phyloP scores from a whole-genome alignment of 805 yeast species.

The Middelhovenomyces tepae region DNA sequence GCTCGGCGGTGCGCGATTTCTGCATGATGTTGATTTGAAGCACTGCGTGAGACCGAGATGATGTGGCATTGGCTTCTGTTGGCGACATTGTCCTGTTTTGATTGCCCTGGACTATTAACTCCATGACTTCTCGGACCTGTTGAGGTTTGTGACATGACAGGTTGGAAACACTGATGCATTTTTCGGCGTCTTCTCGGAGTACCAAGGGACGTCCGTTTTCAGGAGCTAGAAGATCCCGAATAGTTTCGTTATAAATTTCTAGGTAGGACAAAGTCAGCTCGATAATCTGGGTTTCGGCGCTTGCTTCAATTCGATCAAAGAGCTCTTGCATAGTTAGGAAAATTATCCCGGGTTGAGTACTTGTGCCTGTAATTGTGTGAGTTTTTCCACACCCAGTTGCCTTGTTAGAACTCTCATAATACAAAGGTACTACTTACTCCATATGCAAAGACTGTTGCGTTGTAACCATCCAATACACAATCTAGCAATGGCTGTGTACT shows the following conservation, averaged over 20 bases:
- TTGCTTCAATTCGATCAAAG: slow-evolving; percentile 49
- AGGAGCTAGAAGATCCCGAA: slow-evolving; percentile 68
- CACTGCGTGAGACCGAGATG: slow-evolving; percentile 92
- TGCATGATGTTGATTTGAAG: slow-evolving; percentile 69
- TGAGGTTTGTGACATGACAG: slow-evolving; percentile 53
- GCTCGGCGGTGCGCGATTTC: slow-evolving; percentile 48
- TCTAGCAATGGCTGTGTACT: slow-evolving; percentile 70
- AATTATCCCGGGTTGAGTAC: slow-evolving; percentile 68
- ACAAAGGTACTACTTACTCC: slow-evolving; percentile 40
- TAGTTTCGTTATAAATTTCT: slow-evolving; percentile 87
- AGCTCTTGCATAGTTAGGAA: slow-evolving; percentile 71
- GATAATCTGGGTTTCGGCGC: slow-evolving; percentile 45
- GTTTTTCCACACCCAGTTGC: slow-evolving; percentile 99
- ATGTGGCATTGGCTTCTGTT: slow-evolving; percentile 83
- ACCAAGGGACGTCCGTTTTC: slow-evolving; percentile 28
- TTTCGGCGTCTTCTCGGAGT: slow-evolving; percentile 63
- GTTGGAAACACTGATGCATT: slow-evolving; percentile 62
- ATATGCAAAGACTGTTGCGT: slow-evolving; percentile 89
- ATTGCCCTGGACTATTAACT: slow-evolving; percentile 64
- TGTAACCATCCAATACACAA: slow-evolving; percentile 72
- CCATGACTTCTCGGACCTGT: slow-evolving; percentile 37
- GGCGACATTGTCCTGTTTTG: slow-evolving; percentile 72
- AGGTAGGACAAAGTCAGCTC: slow-evolving; percentile 58
- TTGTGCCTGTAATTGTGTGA: slow-evolving; percentile 74
- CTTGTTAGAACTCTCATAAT: too few species aligned